Evolutionary conservation across 148 eudicot species (phyloP).

Genomic region (Silene uniflora): DNA sequence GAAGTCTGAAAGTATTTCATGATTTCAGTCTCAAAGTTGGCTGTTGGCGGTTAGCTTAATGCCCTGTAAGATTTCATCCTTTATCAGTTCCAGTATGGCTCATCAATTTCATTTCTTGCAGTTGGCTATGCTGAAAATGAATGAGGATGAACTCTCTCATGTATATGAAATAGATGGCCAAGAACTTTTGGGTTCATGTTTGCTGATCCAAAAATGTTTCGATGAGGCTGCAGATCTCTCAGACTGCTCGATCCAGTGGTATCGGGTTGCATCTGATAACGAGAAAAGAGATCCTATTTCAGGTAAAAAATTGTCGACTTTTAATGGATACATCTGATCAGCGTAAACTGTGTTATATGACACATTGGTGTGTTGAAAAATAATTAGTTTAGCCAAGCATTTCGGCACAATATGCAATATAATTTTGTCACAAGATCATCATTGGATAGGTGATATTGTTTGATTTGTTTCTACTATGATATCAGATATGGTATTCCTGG

Average conservation of each 20-base stretch:
- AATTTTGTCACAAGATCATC: too few relatives aligned
- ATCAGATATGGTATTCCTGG: too few relatives aligned
- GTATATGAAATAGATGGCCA: slow-evolving; percentile 76
- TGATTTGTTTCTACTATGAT: too few relatives aligned
- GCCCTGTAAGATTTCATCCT: neutral
- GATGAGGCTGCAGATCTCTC: slow-evolving; percentile 60
- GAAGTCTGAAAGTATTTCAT: neutral
- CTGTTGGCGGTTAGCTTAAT: neutral
- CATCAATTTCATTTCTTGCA: slow-evolving; percentile 27
- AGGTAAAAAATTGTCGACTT: slow-evolving; percentile 45
- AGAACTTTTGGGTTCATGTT: slow-evolving; percentile 75
- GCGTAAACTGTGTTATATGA: neutral
- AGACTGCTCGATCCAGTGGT: slow-evolving; percentile 86
- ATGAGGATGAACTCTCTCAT: slow-evolving; percentile 39
- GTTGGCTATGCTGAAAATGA: slow-evolving; percentile 66
- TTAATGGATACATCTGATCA: neutral
- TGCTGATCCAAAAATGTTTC: slow-evolving; percentile 55
- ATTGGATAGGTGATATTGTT: too few relatives aligned
- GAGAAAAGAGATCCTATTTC: slow-evolving; percentile 79
- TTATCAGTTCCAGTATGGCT: neutral
- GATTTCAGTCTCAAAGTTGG: neutral
- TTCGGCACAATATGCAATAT: too few relatives aligned
- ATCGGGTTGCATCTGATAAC: slow-evolving; percentile 52
- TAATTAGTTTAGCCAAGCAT: neutral
- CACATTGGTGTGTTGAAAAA: neutral